phyloP scores from a whole-genome alignment of 2,329 filamentous ascomycete species.

The Pestalotiopsis fici region DNA sequence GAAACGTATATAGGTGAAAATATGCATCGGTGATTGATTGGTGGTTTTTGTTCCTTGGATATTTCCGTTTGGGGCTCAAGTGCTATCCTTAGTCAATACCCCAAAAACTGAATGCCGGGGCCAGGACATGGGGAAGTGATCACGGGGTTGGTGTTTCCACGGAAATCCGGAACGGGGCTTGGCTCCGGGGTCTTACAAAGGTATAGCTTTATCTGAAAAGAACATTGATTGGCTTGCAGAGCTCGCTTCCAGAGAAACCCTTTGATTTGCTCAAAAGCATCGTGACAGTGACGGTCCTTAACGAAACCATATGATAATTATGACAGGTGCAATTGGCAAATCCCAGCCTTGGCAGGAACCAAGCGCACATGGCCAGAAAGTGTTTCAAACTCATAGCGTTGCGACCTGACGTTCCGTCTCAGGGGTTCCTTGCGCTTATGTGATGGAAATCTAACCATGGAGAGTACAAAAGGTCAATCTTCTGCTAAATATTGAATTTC shows the following conservation, averaged over 20 bases:
- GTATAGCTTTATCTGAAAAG: background rate
- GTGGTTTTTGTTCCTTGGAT: conserved; percentile 6
- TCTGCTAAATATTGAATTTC: background rate
- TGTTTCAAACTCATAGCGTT: background rate
- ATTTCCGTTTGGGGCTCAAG: conserved; percentile 1
- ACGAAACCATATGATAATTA: background rate
- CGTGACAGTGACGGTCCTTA: background rate
- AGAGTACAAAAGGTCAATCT: background rate
- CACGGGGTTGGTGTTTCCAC: background rate
- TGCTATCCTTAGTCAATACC: background rate
- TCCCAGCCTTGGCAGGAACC: background rate
- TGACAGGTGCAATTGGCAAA: background rate
- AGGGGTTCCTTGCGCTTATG: background rate
- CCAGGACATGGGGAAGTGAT: background rate
- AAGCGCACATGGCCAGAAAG: background rate
- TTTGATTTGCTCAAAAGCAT: background rate
- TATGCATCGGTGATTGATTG: conserved; percentile 4
- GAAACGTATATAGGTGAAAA: background rate
- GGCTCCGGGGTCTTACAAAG: background rate
- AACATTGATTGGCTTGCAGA: background rate
- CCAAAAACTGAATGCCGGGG: background rate
- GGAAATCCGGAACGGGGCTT: background rate
- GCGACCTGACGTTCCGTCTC: background rate
- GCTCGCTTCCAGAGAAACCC: background rate
- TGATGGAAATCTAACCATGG: background rate